Base-by-base conservation (phyloP, 2,329 filamentous ascomycete genomes). In the Colletotrichum tanaceti region DNA sequence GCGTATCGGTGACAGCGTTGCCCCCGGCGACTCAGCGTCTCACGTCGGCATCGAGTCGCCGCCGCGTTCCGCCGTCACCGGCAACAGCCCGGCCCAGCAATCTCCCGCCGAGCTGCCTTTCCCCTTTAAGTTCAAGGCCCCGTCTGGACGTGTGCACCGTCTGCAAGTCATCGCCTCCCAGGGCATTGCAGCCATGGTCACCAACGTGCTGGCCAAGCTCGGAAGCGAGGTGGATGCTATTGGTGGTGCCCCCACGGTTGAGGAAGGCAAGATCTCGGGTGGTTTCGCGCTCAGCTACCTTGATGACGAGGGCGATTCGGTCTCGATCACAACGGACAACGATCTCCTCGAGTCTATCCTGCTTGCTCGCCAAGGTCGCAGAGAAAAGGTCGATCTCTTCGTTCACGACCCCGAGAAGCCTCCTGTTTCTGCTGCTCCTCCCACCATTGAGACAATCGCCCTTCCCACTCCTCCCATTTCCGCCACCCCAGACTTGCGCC, bases 121-220 rank as follows among this genome's bases (percentile, higher is more conserved):
- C 81, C 89, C 95, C 3, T 99, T 99, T 89, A 99, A 99, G 80
- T 99, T 99, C 87, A 98, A 98, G 84, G 94, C 96, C 2, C 96
- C 96, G 1, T 94, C 93, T 73, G 96, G 95, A 53, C 93, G 96
- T 60, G 94, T 98, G 20, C 96, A 99, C 80, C 90, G 96, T 63
- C 83, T 99, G 58, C 96, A 98, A 76, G 90, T 98, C 35, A 85
- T 90, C 62, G 91, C 94, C 13, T 89, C 91, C 24, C 89, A 93
- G 63, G 96, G 96, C 49, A 89, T 99, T 71, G 88, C 87, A 22
- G 89, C 93, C 49, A 90, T 99, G 68, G 89, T 98, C 35, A 79
- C 85, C 32, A 90, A 88, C 67, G 93, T 99, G 6, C 89, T 90
- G 6, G 86, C 90, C 64, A 99, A 99, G 83, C 89, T 99, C 16